Conservation (phyloP, 2,329 filamentous ascomycete genomes). For the Leptographium wingfieldii region DNA sequence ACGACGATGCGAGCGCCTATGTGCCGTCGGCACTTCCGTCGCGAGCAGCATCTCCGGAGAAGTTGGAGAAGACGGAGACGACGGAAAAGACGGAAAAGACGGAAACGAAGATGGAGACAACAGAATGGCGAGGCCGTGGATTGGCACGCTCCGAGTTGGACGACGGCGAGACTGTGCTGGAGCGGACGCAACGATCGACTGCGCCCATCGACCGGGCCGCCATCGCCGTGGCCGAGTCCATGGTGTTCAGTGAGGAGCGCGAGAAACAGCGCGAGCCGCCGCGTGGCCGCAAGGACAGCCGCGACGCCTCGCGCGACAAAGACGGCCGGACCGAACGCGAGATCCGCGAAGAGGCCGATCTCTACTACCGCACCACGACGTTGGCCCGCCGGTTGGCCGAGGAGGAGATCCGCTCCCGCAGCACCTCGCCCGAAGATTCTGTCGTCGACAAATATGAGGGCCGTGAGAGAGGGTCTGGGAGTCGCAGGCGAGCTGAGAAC, state of each 20-base stretch:
- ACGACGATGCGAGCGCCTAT: constrained; percentile 23
- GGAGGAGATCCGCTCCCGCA: constrained; percentile 41
- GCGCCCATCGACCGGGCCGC: constrained; percentile 32
- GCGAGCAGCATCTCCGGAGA: not conserved
- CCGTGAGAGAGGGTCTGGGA: not conserved
- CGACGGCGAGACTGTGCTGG: constrained; percentile 30
- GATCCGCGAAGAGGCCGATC: constrained; percentile 42
- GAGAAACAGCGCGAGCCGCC: constrained; percentile 17
- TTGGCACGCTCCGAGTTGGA: constrained; percentile 37
- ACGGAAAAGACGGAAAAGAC: not conserved
- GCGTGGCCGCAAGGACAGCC: constrained; percentile 8
- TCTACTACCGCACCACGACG: constrained; percentile 41
- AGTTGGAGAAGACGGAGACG: not conserved
- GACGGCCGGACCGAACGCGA: constrained; percentile 11
- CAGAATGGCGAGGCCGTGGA: not conserved
- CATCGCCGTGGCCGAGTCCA: constrained; percentile 33
- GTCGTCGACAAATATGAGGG: constrained; percentile 41
- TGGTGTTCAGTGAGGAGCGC: constrained; percentile 25
- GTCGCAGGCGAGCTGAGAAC: too few species aligned
- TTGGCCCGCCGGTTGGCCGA: constrained; percentile 40
- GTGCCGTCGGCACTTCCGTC: not conserved
- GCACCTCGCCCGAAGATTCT: constrained; percentile 36
- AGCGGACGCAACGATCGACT: constrained; percentile 34
- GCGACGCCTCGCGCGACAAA: constrained; percentile 7
- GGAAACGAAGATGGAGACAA: not conserved